A percentile compares a stretch with the other conserved stretches of the same genome.
These are phyloP conservation scores for Microascus cirrosus DNA, from an alignment of 2,329 filamentous ascomycete species.

Conservation along the genomic window DNA sequence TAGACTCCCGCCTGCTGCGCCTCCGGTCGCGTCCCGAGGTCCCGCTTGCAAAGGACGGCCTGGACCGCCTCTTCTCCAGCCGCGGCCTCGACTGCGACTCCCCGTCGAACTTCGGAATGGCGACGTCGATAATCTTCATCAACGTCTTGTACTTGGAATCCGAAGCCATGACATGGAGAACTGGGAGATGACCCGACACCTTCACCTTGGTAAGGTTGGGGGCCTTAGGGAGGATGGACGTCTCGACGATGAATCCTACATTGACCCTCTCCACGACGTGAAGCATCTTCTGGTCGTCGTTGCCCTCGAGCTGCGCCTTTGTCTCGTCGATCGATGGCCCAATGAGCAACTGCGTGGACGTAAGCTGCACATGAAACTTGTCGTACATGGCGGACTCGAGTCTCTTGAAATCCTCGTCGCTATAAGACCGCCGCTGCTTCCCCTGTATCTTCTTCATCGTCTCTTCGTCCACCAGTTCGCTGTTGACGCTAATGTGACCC, in stretches of 20 bases:
- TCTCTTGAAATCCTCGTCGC: slow-evolving; percentile 75
- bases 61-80: slow-evolving; percentile 9
- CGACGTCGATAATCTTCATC: slow-evolving; percentile 93
- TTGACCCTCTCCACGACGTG: slow-evolving; percentile 97
- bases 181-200: slow-evolving; percentile 81
- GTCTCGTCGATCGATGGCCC: slow-evolving; percentile 88
- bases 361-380: slow-evolving; percentile 84
- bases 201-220: slow-evolving; percentile 86
- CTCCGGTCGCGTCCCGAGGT: slow-evolving; percentile 12
- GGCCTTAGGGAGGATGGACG: slow-evolving; percentile 92
- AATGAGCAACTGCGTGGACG: slow-evolving; percentile 91
- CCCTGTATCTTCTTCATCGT: slow-evolving; percentile 82
- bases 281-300: slow-evolving; percentile 57
- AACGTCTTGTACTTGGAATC: slow-evolving; percentile 94
- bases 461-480: slow-evolving; percentile 84
- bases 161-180: slow-evolving; percentile 83
- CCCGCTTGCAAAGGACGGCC: slow-evolving; percentile 34
- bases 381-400: slow-evolving; percentile 96
- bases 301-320: slow-evolving; percentile 64
- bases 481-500: slow-evolving; percentile 88
- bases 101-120: slow-evolving; percentile 69
- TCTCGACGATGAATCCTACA: slow-evolving; percentile 91
- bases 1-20: slow-evolving; percentile 40
- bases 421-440: slow-evolving; percentile 81
- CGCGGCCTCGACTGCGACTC: slow-evolving; percentile 9